phyloP scores from a whole-genome alignment of 176 grass and related monocot genomes.

The Microstegium vimineum region DNA sequence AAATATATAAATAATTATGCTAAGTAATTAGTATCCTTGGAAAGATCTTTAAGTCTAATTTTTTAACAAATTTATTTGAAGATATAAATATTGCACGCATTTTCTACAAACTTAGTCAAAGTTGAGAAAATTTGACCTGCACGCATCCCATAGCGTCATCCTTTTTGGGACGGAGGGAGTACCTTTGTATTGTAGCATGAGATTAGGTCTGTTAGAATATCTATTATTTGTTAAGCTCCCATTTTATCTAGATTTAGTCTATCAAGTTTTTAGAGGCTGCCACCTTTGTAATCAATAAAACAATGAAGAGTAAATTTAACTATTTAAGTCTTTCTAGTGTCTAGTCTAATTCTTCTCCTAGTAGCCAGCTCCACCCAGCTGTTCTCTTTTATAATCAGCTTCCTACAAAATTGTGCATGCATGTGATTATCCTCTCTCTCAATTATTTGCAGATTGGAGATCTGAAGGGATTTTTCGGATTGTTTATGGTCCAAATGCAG shows the following conservation, averaged over 20 bases:
- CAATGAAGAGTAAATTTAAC: background rate
- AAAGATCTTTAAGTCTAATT: no score
- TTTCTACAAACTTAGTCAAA: no score
- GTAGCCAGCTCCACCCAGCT: background rate
- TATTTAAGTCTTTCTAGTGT: background rate
- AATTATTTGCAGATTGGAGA: slow-evolving; percentile 70
- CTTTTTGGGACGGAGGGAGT: no score
- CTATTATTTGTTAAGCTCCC: background rate
- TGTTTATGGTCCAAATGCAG: slow-evolving; percentile 97
- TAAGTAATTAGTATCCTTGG: no score
- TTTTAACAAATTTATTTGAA: no score
- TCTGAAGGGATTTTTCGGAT: slow-evolving; percentile 84
- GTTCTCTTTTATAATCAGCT: background rate
- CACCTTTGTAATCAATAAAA: background rate
- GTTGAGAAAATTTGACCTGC: no score
- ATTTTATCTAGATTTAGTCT: background rate
- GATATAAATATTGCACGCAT: no score
- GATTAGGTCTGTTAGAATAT: background rate
- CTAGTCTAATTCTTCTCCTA: background rate
- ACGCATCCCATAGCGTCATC: no score
- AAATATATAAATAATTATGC: no score
- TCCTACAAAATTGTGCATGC: background rate
- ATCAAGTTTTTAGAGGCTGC: background rate
- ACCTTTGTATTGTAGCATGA: background rate
- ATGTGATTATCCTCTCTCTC: background rate